Conservation (phyloP, 768 basidiomycete species). For the Leccinum rimulosum region DNA sequence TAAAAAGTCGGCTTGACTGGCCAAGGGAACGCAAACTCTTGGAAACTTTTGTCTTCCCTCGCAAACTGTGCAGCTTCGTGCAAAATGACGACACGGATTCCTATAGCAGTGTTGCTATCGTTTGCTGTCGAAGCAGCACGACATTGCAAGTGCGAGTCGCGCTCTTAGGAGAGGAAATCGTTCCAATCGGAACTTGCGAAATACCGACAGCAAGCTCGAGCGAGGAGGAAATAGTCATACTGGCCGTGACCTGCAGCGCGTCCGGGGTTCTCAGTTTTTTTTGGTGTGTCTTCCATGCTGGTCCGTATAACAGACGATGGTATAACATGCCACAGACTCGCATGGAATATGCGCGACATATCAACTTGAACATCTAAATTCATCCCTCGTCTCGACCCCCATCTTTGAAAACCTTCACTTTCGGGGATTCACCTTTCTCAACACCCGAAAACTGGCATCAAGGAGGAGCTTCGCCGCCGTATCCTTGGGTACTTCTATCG, state of each 20-base stretch:
- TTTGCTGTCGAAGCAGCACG: constrained; percentile 20
- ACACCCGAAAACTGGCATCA: constrained; percentile 6
- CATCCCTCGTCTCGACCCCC: constrained; percentile 24
- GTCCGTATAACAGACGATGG: neutral
- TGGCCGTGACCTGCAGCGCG: constrained; percentile 33
- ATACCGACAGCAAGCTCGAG: constrained; percentile 16
- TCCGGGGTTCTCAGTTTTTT: constrained; percentile 47
- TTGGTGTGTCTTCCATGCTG: constrained; percentile 39
- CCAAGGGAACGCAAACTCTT: constrained; percentile 27
- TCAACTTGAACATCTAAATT: constrained; percentile 29
- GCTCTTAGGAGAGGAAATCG: constrained; percentile 20
- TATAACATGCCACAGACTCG: constrained; percentile 33
- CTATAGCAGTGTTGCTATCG: constrained; percentile 13
- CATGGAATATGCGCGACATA: constrained; percentile 44
- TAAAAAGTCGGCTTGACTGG: constrained; percentile 26
- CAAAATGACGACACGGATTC: constrained; percentile 15
- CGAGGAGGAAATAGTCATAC: neutral
- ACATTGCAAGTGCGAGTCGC: constrained; percentile 23
- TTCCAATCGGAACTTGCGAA: constrained; percentile 18
- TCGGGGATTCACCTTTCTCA: constrained; percentile 17
- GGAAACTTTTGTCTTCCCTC: constrained; percentile 32
- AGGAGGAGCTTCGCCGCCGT: constrained; percentile 36
- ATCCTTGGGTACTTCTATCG: constrained; percentile 55
- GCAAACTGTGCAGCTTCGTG: constrained; percentile 28
- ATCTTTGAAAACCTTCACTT: constrained; percentile 22